Evolutionary conservation across 495 filamentous ascomycete species (phyloP), one percentile per base, ranked within the genome.

Genomic region (Mycothermus thermophilus): DNA sequence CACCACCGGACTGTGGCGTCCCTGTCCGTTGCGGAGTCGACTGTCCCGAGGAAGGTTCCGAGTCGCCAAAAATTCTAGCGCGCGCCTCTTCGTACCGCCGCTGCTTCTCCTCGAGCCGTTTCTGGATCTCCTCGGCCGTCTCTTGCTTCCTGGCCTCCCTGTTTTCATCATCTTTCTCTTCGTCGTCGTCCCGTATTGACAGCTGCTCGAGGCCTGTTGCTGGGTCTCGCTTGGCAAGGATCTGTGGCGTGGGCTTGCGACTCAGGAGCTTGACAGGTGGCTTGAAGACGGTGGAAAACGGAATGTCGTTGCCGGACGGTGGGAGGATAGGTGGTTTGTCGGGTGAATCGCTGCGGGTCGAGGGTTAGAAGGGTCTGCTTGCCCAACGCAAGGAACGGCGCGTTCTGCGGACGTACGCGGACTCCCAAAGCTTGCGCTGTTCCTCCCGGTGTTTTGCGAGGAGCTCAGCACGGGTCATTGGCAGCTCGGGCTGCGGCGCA

Each of bases 101-200:
- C 59, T 88, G 77, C 63, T 86, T 93, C 57, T 93, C 85, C 47
- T 92, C 85, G 3, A 71, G 66, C 43, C 92, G 83, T 33, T 69
- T 66, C 56, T 82, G 67, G 21, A 81, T 71, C 59, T 93, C 79
- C 36, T 84, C 80, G 4, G 70, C 58, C 0, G 72, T 79, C 15
- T 77, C 69, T 37, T 72, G 64, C n/a, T 67, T 72, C 29, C n/a
- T n/a, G n/a, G n/a, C n/a, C n/a, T n/a, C n/a, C n/a, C n/a, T n/a
- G n/a, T n/a, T n/a, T n/a, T n/a, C n/a, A n/a, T n/a, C n/a, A n/a
- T n/a, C n/a, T n/a, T n/a, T n/a, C n/a, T n/a, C n/a, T n/a, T n/a
- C n/a, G n/a, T 79, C 75, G 4, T 80, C 77, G 34, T 74, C 63
- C 12, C 69, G 59, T 3, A 77, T 31, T 17, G 55, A 63, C 27